Base-by-base conservation (phyloP, 2,329 filamentous ascomycete species). In the Monilinia fructicola region DNA sequence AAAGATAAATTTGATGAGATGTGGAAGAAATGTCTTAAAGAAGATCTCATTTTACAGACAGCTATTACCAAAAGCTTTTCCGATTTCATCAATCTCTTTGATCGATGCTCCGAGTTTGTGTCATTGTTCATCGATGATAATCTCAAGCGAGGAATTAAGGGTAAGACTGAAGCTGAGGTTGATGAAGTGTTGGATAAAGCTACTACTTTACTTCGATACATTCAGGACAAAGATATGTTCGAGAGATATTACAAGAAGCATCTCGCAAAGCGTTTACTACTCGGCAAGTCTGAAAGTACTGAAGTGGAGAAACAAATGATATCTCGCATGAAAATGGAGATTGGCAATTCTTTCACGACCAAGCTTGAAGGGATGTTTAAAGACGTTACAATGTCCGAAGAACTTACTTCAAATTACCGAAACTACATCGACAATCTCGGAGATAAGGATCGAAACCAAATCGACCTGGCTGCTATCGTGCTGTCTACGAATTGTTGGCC, bases 161-260 rank as follows among this genome's bases (percentile, higher is more conserved):
- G 93, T 69, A 97, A 96, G 81, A 94, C 92, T 0, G 95, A 98
- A 73, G 84, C 83, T 38, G 94, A 98, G 75, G 86, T 97, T 18
- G 94, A 98, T 73, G 78, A 80, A 10, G 86, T 96, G 1, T 81
- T 98, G 52, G 93, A 97, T 67, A 96, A 95, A 76, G 93, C 93
- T 16, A 96, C 97, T 68, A 87, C 90, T 0, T 82, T 99, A 9
- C 85, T 99, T 63, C 88, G 93, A 55, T 97, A 96, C 73, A 85
- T 99, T 48, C 87, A 89, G 65, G 94, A 98, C 74, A 95, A 94
- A 79, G 95, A 99, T 76, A 83, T 96, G 72, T 97, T 99, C 74
- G 94, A 99, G 80, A 87, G 91, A 5, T 99, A 99, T 78, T 98
- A 99, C 81, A 97, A 98, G 81, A 96, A 96, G 77, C 95, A 99